A percentile compares a stretch with the other conserved stretches of the same genome.
Evolutionary conservation across 768 basidiomycete genomes (phyloP).

Genomic region (Collybiopsis confluens): DNA sequence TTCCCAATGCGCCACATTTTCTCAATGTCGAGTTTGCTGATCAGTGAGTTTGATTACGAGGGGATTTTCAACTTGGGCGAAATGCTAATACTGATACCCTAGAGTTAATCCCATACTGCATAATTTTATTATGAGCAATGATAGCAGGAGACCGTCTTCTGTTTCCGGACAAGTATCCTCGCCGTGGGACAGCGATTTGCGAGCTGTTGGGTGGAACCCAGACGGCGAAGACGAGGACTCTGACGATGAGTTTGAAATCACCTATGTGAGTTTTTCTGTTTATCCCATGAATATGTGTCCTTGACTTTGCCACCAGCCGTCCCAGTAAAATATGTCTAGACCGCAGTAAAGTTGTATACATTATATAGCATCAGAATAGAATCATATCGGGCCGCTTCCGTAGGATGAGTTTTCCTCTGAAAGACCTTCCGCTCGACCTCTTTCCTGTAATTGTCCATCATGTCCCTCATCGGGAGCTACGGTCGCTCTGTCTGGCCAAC

Average conservation of each 20-base stretch:
- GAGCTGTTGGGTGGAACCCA: neutral
- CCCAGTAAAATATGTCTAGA: too few relatives aligned
- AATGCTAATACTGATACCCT: neutral
- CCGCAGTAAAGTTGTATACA: too few relatives aligned
- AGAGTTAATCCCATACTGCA: neutral
- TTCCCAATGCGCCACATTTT: constrained; percentile 21
- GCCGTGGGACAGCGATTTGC: constrained; percentile 1
- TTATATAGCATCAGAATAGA: too few relatives aligned
- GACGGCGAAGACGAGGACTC: neutral
- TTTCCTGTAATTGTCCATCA: constrained; percentile 51
- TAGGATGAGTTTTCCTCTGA: neutral
- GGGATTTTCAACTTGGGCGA: neutral
- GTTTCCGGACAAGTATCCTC: neutral
- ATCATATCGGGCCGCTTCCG: too few relatives aligned
- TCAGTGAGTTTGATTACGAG: constrained; percentile 2
- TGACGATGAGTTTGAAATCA: neutral
- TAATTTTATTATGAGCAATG: neutral
- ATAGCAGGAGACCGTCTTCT: neutral
- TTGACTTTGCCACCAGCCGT: too few relatives aligned
- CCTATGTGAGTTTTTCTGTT: constrained; percentile 1
- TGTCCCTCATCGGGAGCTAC: constrained; percentile 52
- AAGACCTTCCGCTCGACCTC: constrained; percentile 64
- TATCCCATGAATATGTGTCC: too few relatives aligned
- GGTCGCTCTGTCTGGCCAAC: constrained; percentile 52
- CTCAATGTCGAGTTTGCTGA: constrained; percentile 13